Evolutionary conservation across 202 grass and related monocot species (phyloP), one percentile per base, ranked within the genome.

Genomic region (Bolboschoenoplectus hybrid): DNA sequence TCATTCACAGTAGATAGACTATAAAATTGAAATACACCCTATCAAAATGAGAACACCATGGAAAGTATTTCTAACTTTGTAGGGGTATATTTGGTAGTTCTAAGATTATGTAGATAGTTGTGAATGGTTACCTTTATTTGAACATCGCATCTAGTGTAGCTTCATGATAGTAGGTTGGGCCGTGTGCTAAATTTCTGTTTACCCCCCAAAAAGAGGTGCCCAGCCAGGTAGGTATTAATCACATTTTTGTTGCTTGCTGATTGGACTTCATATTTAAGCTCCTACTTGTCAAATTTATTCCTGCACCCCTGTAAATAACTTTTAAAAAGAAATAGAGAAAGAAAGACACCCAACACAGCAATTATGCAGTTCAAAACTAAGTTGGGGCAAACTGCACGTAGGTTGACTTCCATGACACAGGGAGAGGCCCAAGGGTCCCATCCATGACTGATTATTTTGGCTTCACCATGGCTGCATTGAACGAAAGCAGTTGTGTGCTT

Each of bases 331-430:
- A 60, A 41, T 10, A 58, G 36, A 40, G 51, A 9, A 41, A 60
- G 34, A 60, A 41, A 78, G 13, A 79, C 20, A 40, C 12, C 9
- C 51, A 79, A 58, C 12, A 40, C 34, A 79, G 52, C 13, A 79
- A 79, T 60, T 58, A 10, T 58, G 14, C 52, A 41, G 75, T 52
- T 60, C 34, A 79, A 56, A 41, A 39, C n/a, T 57, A 79, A 50
- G 49, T 66, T 85, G 10, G 35, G 20, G 68, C 57, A 5, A 12
- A 13, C 76, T 46, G 86, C 86, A 84, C 91, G 17, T 87, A 98
- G 96, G 90, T 98, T 70, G 96, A 98, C 41, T 98, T 98, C 53
- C 93, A 98, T 86, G 96, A 98, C 89, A 98, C 96, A 55, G 91
- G 96, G 92, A 95, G 93, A 86, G 96, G 96, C 63, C 91, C 96